Evolutionary conservation across 2,329 filamentous ascomycete species (phyloP).

Genomic region (Botrytis fabae): DNA sequence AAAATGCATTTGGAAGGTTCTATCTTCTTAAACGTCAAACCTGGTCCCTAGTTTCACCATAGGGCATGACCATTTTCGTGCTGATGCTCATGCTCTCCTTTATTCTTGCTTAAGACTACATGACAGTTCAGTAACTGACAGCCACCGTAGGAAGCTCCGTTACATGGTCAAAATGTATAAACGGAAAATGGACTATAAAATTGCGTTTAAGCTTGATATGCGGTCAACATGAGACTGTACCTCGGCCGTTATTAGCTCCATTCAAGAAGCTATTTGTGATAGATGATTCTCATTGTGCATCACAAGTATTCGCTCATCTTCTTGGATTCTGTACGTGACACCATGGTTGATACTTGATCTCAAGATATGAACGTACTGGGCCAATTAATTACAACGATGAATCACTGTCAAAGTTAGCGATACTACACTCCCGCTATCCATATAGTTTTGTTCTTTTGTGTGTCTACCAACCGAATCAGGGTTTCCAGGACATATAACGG

Average conservation of each 20-base stretch:
- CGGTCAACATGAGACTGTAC: background rate
- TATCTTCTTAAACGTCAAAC: background rate
- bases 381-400: background rate
- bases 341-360: background rate
- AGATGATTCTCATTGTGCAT: accelerated
- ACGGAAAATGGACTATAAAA: background rate
- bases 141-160: background rate
- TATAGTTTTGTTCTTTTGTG: background rate
- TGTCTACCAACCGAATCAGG: background rate
- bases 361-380: background rate
- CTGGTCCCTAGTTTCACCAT: background rate
- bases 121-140: background rate
- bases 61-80: background rate
- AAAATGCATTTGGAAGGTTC: background rate
- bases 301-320: background rate
- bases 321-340: no score
- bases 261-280: accelerated
- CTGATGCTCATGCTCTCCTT: background rate
- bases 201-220: background rate
- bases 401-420: background rate
- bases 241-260: accelerated
- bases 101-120: background rate
- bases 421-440: background rate
- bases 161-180: no score
- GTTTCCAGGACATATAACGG: background rate